Evolutionary conservation across 2,329 filamentous ascomycete species (phyloP).

Genomic region (Alternaria rosae): DNA sequence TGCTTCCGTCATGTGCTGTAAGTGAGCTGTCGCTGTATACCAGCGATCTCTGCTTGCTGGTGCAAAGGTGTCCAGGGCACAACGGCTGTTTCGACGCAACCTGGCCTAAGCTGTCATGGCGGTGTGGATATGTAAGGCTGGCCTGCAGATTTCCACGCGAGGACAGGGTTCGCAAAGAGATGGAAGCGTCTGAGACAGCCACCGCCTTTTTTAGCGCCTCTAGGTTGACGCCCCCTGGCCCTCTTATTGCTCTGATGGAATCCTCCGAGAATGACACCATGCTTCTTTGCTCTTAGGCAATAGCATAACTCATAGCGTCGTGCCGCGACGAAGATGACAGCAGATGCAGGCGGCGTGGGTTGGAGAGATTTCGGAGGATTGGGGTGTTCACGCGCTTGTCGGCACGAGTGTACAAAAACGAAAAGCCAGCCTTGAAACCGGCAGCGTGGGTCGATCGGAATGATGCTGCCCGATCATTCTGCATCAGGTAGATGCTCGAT

Average conservation of each 20-base stretch:
- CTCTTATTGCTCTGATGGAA: constrained; percentile 39
- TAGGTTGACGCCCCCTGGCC: constrained; percentile 29
- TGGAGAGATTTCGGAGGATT: constrained; percentile 22
- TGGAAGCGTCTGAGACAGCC: constrained; percentile 45
- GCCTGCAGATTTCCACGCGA: constrained; percentile 49
- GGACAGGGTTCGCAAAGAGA: constrained; percentile 35
- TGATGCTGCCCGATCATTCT: constrained; percentile 32
- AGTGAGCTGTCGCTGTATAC: constrained; percentile 34
- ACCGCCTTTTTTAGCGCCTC: constrained; percentile 46
- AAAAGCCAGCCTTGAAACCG: constrained; percentile 11
- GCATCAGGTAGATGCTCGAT: constrained; percentile 17
- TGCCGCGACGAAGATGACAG: constrained; percentile 17
- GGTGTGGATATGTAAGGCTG: constrained; percentile 49
- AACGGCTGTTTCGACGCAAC: constrained; percentile 45
- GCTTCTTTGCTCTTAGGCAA: constrained; percentile 21
- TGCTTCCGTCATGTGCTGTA: constrained; percentile 39
- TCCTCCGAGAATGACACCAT: constrained; percentile 35
- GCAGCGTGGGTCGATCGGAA: constrained; percentile 14
- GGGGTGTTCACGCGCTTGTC: constrained; percentile 16
- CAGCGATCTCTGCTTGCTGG: constrained; percentile 24
- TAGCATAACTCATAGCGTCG: constrained; percentile 13
- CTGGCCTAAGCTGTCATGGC: constrained; percentile 28
- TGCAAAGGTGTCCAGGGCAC: constrained; percentile 37
- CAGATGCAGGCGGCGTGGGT: constrained; percentile 21
- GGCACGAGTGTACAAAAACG: constrained; percentile 3